Percentiles rank a stretch among this genome's conserved stretches.
phyloP scores from a whole-genome alignment of 441 rosid species.

The Flueggea neowawraea region DNA sequence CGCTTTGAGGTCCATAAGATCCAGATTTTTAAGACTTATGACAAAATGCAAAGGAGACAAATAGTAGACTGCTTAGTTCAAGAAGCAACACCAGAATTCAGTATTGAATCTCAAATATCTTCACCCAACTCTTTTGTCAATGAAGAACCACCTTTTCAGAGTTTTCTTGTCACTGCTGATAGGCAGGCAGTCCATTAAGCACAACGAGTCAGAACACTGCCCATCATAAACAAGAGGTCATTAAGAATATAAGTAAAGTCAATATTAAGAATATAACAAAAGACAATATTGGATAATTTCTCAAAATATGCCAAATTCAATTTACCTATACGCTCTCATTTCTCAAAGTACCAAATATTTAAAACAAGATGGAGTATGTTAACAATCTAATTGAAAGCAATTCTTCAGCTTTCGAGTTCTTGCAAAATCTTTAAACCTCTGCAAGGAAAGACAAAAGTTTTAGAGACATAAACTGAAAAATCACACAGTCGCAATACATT shows the following conservation, averaged over 20 bases:
- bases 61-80: conserved; percentile 14
- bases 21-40: conserved; percentile 29
- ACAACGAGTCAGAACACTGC: conserved; percentile 27
- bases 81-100: conserved; percentile 11
- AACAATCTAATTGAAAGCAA: not conserved
- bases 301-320: conserved; percentile 1
- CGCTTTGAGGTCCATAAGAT: conserved; percentile 76
- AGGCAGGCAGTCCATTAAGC: conserved; percentile 45
- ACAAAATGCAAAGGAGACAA: conserved; percentile 5
- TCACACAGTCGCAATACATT: not conserved
- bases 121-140: conserved; percentile 52
- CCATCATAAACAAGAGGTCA: conserved; percentile 8
- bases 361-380: not conserved
- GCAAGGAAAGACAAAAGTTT: conserved; percentile 13
- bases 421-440: conserved; percentile 14
- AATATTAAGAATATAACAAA: no score
- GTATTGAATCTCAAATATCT: conserved; percentile 14
- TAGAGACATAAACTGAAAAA: not conserved
- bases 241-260: conserved; percentile 1
- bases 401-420: conserved; percentile 12
- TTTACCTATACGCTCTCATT: conserved; percentile 25
- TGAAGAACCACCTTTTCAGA: conserved; percentile 46
- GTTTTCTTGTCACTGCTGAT: conserved; percentile 39
- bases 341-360: conserved; percentile 1
- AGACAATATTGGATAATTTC: conserved; percentile 2